These are phyloP conservation scores for Aspergillus fructus DNA, from an alignment of 2,329 filamentous ascomycete genomes.

Conservation along the genomic window DNA sequence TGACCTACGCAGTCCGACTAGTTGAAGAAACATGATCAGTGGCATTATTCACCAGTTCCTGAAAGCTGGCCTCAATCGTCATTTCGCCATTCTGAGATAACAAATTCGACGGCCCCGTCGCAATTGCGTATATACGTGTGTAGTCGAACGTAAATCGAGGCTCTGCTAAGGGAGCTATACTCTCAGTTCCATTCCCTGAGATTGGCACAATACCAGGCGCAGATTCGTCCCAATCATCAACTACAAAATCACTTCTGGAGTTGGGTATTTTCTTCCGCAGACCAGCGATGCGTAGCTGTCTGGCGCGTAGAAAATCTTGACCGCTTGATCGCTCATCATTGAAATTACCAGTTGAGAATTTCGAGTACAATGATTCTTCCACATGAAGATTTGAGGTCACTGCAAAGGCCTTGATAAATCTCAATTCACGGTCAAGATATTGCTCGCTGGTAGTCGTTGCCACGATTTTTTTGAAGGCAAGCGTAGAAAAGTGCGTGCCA, in stretches of 20 bases:
- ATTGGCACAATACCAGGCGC: slow-evolving; percentile 1
- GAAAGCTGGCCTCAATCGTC: slow-evolving; percentile 17
- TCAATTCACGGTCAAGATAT: slow-evolving; percentile 21
- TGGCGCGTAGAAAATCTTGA: slow-evolving; percentile 23
- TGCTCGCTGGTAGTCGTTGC: slow-evolving; percentile 16
- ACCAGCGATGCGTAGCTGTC: slow-evolving; percentile 18
- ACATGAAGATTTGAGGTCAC: slow-evolving; percentile 33
- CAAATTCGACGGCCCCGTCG: slow-evolving; percentile 16
- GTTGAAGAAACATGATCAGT: slow-evolving; percentile 2
- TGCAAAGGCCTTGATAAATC: slow-evolving; percentile 38
- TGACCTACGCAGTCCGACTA: slow-evolving; percentile 33
- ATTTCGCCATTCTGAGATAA: slow-evolving; percentile 3
- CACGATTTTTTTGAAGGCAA: slow-evolving; percentile 34
- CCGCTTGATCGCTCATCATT: slow-evolving; percentile 15
- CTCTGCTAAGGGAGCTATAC: slow-evolving; percentile 15
- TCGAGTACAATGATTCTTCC: slow-evolving; percentile 35
- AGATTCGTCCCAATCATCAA: slow-evolving; percentile 39
- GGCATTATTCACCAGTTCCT: slow-evolving; percentile 18
- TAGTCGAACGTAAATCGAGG: slow-evolving; percentile 32
- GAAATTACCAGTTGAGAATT: slow-evolving; percentile 10
- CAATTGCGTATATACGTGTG: slow-evolving; percentile 27
- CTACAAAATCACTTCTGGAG: slow-evolving; percentile 33
- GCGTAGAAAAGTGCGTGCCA: slow-evolving; percentile 26
- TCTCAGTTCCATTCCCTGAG: slow-evolving; percentile 11
- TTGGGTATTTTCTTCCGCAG: slow-evolving; percentile 8